A percentile compares a stretch with the other conserved stretches of the same genome.
phyloP scores from a whole-genome alignment of 1,139 yeast species.

The Saccharomycopsis phalli region DNA sequence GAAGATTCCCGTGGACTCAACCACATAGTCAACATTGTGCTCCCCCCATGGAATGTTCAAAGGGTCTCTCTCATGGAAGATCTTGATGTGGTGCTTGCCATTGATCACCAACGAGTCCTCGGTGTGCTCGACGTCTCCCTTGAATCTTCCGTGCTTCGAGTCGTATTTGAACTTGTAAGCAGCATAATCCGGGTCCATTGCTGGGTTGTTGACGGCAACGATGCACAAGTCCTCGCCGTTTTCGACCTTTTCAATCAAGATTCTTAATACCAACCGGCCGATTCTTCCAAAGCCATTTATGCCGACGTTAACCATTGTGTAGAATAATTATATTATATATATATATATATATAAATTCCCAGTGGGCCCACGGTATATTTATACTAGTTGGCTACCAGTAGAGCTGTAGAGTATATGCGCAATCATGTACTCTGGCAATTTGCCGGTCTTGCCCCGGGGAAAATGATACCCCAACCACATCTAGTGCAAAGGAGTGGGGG shows the following conservation, averaged over 20 bases:
- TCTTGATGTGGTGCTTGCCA: conserved; percentile 35
- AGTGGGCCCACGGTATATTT: background rate
- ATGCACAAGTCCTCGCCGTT: conserved; percentile 30
- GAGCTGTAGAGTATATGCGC: background rate
- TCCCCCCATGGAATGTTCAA: conserved; percentile 77
- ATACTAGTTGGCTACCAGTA: background rate
- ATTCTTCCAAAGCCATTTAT: conserved; percentile 55
- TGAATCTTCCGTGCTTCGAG: conserved; percentile 45
- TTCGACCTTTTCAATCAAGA: conserved; percentile 42
- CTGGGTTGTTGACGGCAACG: conserved; percentile 48
- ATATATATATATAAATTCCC: background rate
- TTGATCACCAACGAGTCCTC: conserved; percentile 12
- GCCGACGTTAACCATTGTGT: conserved; percentile 32
- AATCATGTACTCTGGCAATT: background rate
- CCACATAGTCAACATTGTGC: conserved; percentile 65
- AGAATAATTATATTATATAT: background rate
- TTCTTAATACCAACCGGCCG: conserved; percentile 43
- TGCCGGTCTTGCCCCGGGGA: background rate
- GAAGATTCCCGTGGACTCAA: conserved; percentile 86
- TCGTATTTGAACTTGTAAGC: conserved; percentile 52
- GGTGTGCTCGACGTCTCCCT: conserved; percentile 28
- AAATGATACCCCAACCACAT: background rate
- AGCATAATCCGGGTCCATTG: conserved; percentile 49
- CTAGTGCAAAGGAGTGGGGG: too few species aligned
- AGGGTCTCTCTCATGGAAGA: conserved; percentile 78